Conservation (phyloP, 495 filamentous ascomycete genomes). For the Hypoxylon intermedium region DNA sequence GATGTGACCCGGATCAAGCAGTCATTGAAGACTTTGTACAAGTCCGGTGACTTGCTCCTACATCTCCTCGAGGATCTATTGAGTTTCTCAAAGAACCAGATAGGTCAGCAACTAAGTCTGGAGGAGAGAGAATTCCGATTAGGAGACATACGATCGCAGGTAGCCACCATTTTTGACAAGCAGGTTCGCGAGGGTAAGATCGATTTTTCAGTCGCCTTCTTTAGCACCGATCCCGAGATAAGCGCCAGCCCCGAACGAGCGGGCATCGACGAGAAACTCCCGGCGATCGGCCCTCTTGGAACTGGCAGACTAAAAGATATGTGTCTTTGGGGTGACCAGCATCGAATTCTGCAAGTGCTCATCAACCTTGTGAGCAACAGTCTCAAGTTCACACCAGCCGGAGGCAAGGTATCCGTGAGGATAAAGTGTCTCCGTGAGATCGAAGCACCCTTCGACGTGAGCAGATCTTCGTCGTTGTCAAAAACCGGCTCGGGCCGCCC, state of each 20-base stretch:
- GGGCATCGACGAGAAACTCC: constrained; percentile 49
- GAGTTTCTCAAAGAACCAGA: constrained; percentile 93
- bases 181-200: constrained; percentile 82
- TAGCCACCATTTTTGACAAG: constrained; percentile 85
- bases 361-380: constrained; percentile 95
- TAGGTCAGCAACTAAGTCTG: constrained; percentile 75
- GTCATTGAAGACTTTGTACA: constrained; percentile 83
- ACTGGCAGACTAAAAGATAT: constrained; percentile 71
- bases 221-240: constrained; percentile 56
- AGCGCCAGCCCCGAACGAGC: constrained; percentile 43
- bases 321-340: constrained; percentile 87
- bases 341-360: constrained; percentile 84
- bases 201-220: constrained; percentile 71
- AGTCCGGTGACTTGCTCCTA: constrained; percentile 85
- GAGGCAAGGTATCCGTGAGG: constrained; percentile 73
- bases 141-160: constrained; percentile 77
- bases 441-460: constrained; percentile 46
- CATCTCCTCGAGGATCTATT: constrained; percentile 90
- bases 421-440: constrained; percentile 74
- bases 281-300: constrained; percentile 64
- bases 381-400: constrained; percentile 86
- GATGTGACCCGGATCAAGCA: constrained; percentile 77
- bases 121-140: constrained; percentile 88
- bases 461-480: constrained; percentile 59
- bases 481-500: constrained; percentile 50